These are phyloP conservation scores for Sugiyamaella floridensis DNA, from an alignment of 805 yeast genomes.

Conservation along the genomic window DNA sequence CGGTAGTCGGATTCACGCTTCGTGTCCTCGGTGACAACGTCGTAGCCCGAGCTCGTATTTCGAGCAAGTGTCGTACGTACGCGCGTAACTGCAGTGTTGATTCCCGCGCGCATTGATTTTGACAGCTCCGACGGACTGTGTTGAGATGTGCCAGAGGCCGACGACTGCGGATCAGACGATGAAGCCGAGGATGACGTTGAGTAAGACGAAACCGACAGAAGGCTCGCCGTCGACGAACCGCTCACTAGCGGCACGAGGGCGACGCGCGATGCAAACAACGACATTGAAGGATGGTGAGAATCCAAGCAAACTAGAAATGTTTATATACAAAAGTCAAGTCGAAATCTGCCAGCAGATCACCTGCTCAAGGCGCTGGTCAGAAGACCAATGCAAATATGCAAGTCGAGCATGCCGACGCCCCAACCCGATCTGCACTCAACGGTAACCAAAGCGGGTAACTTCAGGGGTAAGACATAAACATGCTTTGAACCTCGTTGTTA, in stretches of 20 bases:
- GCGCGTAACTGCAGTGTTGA: not conserved
- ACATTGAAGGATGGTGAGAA: not conserved
- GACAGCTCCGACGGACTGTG: not conserved
- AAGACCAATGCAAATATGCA: not conserved
- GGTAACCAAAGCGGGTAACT: not conserved
- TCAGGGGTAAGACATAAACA: not conserved
- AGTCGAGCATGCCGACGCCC: not conserved
- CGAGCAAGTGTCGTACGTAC: slow-evolving; percentile 1
- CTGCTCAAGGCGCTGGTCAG: not conserved
- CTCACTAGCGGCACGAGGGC: not conserved
- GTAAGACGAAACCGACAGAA: not conserved
- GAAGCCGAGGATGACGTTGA: not conserved
- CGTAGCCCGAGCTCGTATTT: slow-evolving; percentile 7
- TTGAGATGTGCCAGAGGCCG: not conserved
- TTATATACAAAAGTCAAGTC: not conserved
- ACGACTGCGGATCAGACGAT: not conserved
- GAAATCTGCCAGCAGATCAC: not conserved
- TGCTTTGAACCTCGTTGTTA: too few relatives aligned
- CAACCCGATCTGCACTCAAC: not conserved
- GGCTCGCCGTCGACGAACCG: not conserved
- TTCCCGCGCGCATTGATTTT: not conserved
- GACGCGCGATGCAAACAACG: not conserved
- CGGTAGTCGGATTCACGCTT: slow-evolving; percentile 1
- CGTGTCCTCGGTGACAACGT: slow-evolving; percentile 2
- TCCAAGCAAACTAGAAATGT: not conserved